Percentiles rank a stretch among this genome's conserved stretches.
These are phyloP conservation scores for Suillus sp. DNA, from an alignment of 768 basidiomycete genomes.

Conservation along the genomic window DNA sequence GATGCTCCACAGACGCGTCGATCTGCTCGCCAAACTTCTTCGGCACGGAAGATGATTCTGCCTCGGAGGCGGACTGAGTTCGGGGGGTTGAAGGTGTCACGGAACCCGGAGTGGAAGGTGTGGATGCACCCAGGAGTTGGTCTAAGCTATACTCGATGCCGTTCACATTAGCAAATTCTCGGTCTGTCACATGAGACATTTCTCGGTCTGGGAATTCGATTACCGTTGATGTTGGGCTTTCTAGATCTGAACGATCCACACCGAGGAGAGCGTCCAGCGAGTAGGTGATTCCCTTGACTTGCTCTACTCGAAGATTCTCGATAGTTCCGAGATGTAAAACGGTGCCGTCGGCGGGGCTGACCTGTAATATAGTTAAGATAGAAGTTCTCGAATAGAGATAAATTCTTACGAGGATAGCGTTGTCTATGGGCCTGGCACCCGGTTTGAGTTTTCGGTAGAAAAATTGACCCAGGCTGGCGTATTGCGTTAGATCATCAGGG, in stretches of 20 bases:
- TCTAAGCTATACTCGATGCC: conserved; percentile 96
- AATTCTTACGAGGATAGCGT: conserved; percentile 64
- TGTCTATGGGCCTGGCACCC: conserved; percentile 79
- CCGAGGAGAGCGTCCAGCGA: conserved; percentile 94
- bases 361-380: conserved; percentile 42
- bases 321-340: conserved; percentile 93
- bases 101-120: conserved; percentile 43
- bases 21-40: conserved; percentile 67
- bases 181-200: conserved; percentile 73
- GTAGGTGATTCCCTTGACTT: conserved; percentile 98
- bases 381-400: not conserved
- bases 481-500: conserved; percentile 70
- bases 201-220: conserved; percentile 50
- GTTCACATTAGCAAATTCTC: conserved; percentile 94
- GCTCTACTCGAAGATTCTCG: conserved; percentile 78
- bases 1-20: conserved; percentile 75
- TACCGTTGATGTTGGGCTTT: conserved; percentile 42
- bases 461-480: conserved; percentile 90
- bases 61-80: conserved; percentile 24
- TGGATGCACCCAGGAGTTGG: conserved; percentile 71
- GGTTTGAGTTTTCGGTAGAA: conserved; percentile 88
- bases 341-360: conserved; percentile 93
- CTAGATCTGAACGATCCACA: conserved; percentile 50
- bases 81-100: conserved; percentile 32
- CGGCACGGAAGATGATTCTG: conserved; percentile 32